phyloP scores from a whole-genome alignment of 176 grass and related monocot genomes.

The Bothriochloa decipiens region DNA sequence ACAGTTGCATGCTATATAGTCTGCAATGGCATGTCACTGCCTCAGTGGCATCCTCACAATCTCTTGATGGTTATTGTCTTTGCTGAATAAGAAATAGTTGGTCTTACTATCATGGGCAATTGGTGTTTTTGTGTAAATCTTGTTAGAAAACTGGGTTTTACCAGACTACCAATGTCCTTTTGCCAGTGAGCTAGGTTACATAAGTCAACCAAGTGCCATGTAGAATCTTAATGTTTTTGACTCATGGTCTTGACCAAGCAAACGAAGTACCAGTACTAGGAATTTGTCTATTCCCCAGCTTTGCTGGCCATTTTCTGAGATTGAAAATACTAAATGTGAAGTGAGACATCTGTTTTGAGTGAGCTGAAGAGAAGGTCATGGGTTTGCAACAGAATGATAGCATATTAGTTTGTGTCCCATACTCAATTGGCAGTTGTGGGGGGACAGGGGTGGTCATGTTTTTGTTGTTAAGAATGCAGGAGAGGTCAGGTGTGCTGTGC shows the following conservation, averaged over 20 bases:
- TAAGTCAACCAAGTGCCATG: neutral
- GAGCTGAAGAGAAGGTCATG: neutral
- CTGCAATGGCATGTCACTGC: neutral
- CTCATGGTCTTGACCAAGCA: neutral
- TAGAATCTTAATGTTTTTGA: neutral
- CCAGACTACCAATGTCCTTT: neutral
- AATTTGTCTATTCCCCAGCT: neutral
- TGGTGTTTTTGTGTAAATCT: conserved; percentile 3
- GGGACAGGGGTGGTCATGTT: neutral
- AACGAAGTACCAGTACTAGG: neutral
- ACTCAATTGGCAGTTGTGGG: neutral
- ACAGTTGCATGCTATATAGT: neutral
- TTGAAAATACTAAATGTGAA: neutral
- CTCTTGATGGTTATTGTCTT: neutral
- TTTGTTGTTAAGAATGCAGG: neutral
- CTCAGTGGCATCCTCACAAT: neutral
- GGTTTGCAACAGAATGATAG: neutral
- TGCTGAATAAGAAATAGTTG: neutral
- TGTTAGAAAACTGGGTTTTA: neutral
- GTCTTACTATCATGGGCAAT: neutral
- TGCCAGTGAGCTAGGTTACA: neutral
- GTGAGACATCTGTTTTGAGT: neutral
- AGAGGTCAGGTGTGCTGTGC: neutral
- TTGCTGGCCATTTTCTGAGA: neutral
- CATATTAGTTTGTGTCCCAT: neutral